phyloP scores from a whole-genome alignment of 2,329 filamentous ascomycete genomes.

The Epichloe gansuensis region DNA sequence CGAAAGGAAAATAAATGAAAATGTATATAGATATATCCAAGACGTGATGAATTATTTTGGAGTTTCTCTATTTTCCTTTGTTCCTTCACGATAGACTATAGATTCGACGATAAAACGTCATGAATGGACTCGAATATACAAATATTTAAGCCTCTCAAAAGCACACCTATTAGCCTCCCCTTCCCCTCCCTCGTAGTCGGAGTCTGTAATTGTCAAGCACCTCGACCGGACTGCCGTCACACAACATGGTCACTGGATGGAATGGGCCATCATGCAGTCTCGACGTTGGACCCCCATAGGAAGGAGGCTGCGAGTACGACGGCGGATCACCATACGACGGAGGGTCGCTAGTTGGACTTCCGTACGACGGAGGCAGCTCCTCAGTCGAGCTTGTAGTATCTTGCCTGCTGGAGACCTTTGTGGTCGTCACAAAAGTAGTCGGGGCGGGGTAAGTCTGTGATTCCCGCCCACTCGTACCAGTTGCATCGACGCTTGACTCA shows the following conservation, averaged over 20 bases:
- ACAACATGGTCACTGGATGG: no score
- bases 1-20: slow-evolving; percentile 17
- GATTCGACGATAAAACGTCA: not conserved
- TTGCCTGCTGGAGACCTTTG: not conserved
- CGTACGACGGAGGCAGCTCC: not conserved
- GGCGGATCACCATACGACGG: slow-evolving; percentile 2
- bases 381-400: not conserved
- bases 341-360: not conserved
- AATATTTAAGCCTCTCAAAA: not conserved
- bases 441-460: not conserved
- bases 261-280: not conserved
- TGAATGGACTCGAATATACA: slow-evolving; percentile 1
- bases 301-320: slow-evolving; percentile 1
- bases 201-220: not conserved
- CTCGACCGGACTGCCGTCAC: not conserved
- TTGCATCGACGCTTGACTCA: slow-evolving; percentile 1
- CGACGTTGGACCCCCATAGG: not conserved
- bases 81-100: slow-evolving; percentile 5
- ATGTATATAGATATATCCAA: not conserved
- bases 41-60: not conserved
- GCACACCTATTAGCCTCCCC: not conserved
- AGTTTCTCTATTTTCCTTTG: not conserved
- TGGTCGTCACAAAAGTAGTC: slow-evolving; percentile 2
- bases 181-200: not conserved
- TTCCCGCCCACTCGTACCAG: not conserved